Base-by-base conservation (phyloP, 345 rosid genomes). In the Ailanthus altissimus region DNA sequence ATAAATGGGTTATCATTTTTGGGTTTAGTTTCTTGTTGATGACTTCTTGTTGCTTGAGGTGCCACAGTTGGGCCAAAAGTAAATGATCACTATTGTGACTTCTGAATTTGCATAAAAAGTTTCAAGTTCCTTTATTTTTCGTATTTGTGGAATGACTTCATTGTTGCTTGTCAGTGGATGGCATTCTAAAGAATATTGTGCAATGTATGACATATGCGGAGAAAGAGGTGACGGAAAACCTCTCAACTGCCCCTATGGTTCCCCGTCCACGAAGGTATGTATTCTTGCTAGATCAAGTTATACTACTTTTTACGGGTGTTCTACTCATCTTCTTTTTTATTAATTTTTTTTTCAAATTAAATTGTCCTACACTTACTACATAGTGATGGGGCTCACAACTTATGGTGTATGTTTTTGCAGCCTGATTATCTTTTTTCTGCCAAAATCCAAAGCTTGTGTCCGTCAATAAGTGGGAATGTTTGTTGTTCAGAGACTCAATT, bases 121-220 rank as follows among this genome's bases (percentile, higher is more conserved):
- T 28, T 36, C 26, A 23, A 60, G 43, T 72, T 74, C 46, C 49
- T n/a, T 13, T 18, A 54, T 42, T 38, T 65, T 11, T 20, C 63
- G 49, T 8, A n/a, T 53, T 59, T 49, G 83, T 47, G 71, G 68
- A 57, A 72, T 80, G 72, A 57, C 76, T 26, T 54, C 57, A 66
- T 64, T 77, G 79, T 18, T 73, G 15, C 73, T 80, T 80, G 23
- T 75, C 78, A 86, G 91, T 67, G 86, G 82, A 74, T 88, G 77
- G 67, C 99, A 95, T 87, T 84, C 94, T 36, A 83, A 83, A 69
- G 98, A 88, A 38, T 92, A 88, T 74, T 96, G 99, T 83, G 92
- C 97, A 13, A 96, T 96, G 99, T 96, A 93, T 72, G 94, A 86
- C 85, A 92, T 96, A 62, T 96, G 99, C 51, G 99, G 99, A 86